phyloP scores from a whole-genome alignment of 331 rosid genomes.

The Acacia pycnantha region DNA sequence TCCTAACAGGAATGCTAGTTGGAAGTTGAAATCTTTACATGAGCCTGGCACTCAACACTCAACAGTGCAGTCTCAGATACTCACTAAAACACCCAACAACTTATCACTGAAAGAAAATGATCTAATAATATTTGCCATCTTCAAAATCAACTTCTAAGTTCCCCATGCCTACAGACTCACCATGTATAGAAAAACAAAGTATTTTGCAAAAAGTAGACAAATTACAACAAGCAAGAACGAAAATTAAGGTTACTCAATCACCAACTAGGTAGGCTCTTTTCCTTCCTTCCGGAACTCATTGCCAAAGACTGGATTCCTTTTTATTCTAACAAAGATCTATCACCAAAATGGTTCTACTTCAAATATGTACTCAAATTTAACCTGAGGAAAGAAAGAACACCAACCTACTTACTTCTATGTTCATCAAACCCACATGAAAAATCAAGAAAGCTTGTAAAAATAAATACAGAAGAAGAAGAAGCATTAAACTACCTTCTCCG shows the following conservation, averaged over 20 bases:
- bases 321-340: too few species aligned
- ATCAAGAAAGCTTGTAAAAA: background rate
- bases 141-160: background rate
- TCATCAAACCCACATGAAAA: background rate
- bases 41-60: background rate
- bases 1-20: background rate
- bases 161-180: too few species aligned
- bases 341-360: background rate
- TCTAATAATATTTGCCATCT: background rate
- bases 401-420: background rate
- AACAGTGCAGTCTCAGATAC: background rate
- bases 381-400: background rate
- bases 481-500: slow-evolving; percentile 73
- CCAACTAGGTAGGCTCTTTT: background rate
- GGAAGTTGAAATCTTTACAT: background rate
- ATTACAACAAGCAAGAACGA: background rate
- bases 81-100: background rate
- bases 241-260: background rate
- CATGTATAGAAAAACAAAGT: too few species aligned
- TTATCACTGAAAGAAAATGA: background rate
- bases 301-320: too few species aligned
- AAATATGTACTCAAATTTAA: background rate
- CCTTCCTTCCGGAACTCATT: too few species aligned
- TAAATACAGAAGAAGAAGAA: background rate
- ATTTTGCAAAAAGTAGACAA: background rate